Conservation (phyloP, 176 grass and related monocot species). For the Oryza coarctata region DNA sequence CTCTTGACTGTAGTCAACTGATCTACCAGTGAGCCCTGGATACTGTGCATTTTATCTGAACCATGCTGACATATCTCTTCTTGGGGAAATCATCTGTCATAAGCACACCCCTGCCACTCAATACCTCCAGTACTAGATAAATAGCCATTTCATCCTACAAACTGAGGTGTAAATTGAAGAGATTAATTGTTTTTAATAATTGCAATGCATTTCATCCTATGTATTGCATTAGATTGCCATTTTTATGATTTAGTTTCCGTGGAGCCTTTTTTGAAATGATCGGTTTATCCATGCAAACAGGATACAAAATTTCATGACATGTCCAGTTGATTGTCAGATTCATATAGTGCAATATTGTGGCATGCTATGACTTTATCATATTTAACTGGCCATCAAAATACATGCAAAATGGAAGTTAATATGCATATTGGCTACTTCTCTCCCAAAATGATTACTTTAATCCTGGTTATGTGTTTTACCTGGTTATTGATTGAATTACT, state of each 20-base stretch:
- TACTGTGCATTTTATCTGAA: background rate
- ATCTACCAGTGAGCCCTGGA: slow-evolving; percentile 72
- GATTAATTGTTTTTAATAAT: too few species aligned
- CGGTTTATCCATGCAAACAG: background rate
- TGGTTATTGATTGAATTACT: too few species aligned
- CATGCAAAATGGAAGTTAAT: background rate
- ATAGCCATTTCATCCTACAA: background rate
- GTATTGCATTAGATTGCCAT: background rate
- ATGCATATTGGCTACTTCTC: background rate
- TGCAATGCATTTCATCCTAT: background rate
- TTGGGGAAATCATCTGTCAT: too few species aligned
- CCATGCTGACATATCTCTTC: too few species aligned
- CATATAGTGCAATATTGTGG: background rate
- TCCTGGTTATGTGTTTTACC: too few species aligned
- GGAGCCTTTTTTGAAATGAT: background rate
- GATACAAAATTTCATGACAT: background rate
- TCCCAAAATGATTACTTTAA: too few species aligned
- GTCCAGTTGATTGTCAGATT: background rate
- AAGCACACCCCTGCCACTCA: too few species aligned
- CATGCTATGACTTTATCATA: background rate
- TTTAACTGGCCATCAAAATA: background rate
- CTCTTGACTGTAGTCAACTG: slow-evolving; percentile 73
- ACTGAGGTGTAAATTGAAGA: background rate
- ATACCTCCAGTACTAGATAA: background rate
- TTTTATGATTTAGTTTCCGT: background rate